Base-by-base conservation (phyloP, 176 grass and related monocot species). In the Avena eriantha region DNA sequence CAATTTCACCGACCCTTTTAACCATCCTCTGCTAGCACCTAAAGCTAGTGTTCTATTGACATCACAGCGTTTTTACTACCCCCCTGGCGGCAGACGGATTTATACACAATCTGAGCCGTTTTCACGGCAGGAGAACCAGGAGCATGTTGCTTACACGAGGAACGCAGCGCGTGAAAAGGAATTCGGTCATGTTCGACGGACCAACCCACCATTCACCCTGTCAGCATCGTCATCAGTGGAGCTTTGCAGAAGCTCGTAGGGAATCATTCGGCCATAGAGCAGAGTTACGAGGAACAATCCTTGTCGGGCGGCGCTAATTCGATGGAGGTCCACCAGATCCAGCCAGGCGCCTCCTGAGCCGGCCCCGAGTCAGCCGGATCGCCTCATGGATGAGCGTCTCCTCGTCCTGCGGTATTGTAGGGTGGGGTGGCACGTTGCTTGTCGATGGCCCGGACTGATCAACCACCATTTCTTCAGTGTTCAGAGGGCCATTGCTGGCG, bases 291-390 rank as follows among this genome's bases (percentile, higher is more conserved):
- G 16, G 53, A 18, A 54, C 13, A 18, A 35, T 19, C 56, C 51
- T 81, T 60, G 18, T 69, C 7, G 22, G 17, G 12, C 15, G 26
- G n/a, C 15, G 21, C 80, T 87, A 87, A 16, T 26, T 80, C 2
- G 56, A 56, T 0, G 80, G 80, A 6, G 81, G 66, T 39, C 87
- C 89, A 39, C 55, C 57, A 1, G 81, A 58, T 64, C 91, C 84
- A 35, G 56, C 85, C 49, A 86, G 13, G 56, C 92, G 92, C 72
- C 89, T 90, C 87, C 92, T 92, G 47, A 92, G 83, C 45, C 90
- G 84, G 39, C 58, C 73, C 0, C 86, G 81, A 0, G 89, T 92
- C 49, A 79, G 31, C 78, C 82, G 90, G 22, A 92, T 92, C 1
- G 82, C 87, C 77, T 91, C 91, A 60, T 88, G 85, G 15, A 96